Conservation (phyloP, 1,284 basidiomycete species). For the Athelia sp. region DNA sequence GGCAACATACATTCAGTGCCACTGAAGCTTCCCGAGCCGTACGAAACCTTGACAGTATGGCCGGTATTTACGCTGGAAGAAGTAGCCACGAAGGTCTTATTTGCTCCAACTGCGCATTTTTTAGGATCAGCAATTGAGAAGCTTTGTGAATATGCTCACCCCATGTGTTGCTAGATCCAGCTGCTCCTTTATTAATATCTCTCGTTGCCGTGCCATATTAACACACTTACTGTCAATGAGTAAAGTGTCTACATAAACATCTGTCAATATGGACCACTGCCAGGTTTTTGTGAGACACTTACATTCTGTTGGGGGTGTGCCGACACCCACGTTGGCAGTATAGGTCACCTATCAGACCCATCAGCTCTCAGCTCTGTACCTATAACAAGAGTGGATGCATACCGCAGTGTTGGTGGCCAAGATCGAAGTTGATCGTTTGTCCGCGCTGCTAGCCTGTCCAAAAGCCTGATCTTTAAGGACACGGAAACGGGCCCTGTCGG, state of each 20-base stretch:
- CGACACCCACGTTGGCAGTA: conserved; percentile 27
- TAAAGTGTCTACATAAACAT: conserved; percentile 9
- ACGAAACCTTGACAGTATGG: conserved; percentile 6
- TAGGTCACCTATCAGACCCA: neutral
- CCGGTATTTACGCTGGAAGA: conserved; percentile 9
- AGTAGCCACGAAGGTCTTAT: conserved; percentile 9
- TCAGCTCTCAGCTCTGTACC: neutral
- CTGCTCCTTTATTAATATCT: too few relatives aligned
- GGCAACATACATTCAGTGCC: conserved; percentile 10
- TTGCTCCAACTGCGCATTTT: conserved; percentile 21
- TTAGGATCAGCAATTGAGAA: conserved; percentile 16
- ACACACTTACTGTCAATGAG: too few relatives aligned
- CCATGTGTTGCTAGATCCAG: too few relatives aligned
- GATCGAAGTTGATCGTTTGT: conserved; percentile 4
- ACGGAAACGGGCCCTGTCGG: conserved; percentile 15
- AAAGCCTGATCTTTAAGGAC: conserved; percentile 6
- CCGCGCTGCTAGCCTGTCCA: conserved; percentile 3
- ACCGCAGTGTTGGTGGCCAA: conserved; percentile 8
- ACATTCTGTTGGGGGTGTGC: conserved; percentile 38
- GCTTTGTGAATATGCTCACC: too few relatives aligned
- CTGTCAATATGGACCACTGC: neutral
- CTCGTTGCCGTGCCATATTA: too few relatives aligned
- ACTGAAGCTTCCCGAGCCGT: conserved; percentile 12
- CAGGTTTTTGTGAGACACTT: conserved; percentile 10
- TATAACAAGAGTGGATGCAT: neutral